Evolutionary conservation across 495 filamentous ascomycete genomes (phyloP), one percentile per base, ranked within the genome.

Genomic region (Penicillium maclennaniae): DNA sequence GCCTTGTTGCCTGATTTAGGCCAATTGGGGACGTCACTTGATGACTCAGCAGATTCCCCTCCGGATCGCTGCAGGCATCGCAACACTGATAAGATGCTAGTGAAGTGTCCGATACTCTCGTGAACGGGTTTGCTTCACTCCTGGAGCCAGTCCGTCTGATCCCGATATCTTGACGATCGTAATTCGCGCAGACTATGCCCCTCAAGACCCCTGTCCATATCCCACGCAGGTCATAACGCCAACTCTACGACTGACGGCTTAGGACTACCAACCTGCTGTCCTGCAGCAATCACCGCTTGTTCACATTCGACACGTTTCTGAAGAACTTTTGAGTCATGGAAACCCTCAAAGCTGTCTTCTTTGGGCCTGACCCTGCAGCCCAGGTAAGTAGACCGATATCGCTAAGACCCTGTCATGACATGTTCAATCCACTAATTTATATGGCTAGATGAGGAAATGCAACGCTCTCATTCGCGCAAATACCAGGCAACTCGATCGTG

Each of bases 401-500:
- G n/a, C 21, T 17, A 45, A 9, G n/a, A 4, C 27, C 19, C 31
- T 12, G 4, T 3, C 23, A 12, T 25, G 12, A 47, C 31, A 39
- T 28, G 37, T 41, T 53, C 48, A 26, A 53, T 21, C 16, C 28
- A 34, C 27, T 48, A 45, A 51, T 34, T 41, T 8, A 6, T 12
- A 46, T n/a, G 7, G 9, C 23, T 53, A 96, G 92, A 87, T 92
- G 77, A 84, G 92, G 53, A 97, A 97, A 87, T 97, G 93, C 69
- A 97, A 97, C 74, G 71, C 81, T 50, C 82, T 98, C 51, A 88
- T 98, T 60, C 90, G 93, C 48, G 68, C 81, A 62, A 97, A 98
- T 73, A 87, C 89, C 49, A 90, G 93, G 58, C 92, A 96, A 67
- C 84, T 98, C 53, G 93, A 98, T 68, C 92, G 93, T 60, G 92